These are phyloP conservation scores for Cenchrus fungigraminus DNA, from an alignment of 176 grass and related monocot species.

Conservation along the genomic window DNA sequence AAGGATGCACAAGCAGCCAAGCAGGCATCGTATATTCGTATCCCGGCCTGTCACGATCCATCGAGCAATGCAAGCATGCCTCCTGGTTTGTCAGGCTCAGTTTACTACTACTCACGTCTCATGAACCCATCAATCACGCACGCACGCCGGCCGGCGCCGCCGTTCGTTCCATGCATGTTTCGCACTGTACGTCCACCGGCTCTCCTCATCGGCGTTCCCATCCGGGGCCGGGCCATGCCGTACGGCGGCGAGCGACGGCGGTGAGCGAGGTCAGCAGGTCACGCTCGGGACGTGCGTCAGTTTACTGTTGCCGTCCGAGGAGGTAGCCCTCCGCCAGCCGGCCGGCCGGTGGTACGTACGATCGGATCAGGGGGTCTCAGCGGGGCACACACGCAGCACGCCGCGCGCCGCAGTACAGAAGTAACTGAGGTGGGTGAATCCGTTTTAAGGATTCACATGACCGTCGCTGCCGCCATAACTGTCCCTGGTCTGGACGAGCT, in stretches of 20 bases:
- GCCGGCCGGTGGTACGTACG: not conserved
- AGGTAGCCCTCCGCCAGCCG: not conserved
- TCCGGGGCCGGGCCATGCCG: not conserved
- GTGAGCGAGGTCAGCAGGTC: too few relatives aligned
- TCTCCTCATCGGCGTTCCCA: too few relatives aligned
- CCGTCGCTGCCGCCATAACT: conserved; percentile 48
- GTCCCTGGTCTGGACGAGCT: not conserved
- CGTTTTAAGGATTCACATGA: conserved; percentile 51
- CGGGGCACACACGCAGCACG: too few relatives aligned
- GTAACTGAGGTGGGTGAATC: conserved; percentile 55
- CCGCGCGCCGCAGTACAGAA: not conserved
- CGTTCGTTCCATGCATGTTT: conserved; percentile 7
- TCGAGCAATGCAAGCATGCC: not conserved
- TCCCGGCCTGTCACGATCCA: conserved; percentile 1
- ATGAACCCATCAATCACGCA: conserved; percentile 34
- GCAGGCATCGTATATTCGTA: too few relatives aligned
- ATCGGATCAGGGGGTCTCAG: not conserved
- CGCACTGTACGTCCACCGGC: not conserved
- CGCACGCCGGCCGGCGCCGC: not conserved
- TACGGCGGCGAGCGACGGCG: not conserved
- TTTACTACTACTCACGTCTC: conserved; percentile 22
- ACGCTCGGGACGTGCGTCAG: not conserved
- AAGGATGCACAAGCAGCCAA: not conserved
- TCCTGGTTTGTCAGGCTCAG: conserved; percentile 30
- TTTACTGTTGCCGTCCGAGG: conserved; percentile 25